Evolutionary conservation across 805 yeast species (phyloP), one percentile per base, ranked within the genome.

Genomic region (Soucietia sequanensis): DNA sequence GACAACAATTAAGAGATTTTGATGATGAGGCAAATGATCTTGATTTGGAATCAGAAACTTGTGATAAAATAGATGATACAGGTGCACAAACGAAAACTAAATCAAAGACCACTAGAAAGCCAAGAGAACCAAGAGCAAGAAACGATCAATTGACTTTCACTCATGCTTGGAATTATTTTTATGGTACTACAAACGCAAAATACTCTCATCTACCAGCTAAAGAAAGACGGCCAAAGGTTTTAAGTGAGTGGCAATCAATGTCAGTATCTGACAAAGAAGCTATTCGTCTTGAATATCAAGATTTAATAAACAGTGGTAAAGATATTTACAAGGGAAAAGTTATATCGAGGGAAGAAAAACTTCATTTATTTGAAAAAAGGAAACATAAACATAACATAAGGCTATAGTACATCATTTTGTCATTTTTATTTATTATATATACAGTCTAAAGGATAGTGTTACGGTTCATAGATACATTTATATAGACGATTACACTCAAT

Each of bases 141-240:
- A 54, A 25, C n/a, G n/a, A n/a, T n/a, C n/a, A n/a, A n/a, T 38
- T 62, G 21, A 54, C 56, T 10, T 44, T 50, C 38, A 54, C 54
- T 16, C 57, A 63, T 35, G 68, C 68, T 1, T 63, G 68, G 66
- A 63, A 64, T 47, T 63, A 60, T 37, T 63, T 41, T 41, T 38
- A 50, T 40, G 38, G 52, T 20, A 17, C 46, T 19, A 45, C 31
- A 23, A 51, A 47, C 30, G 40, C 47, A 10, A 27, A 42, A 20
- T 43, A 35, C 30, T 29, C 26, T 10, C 41, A 36, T 28, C 23
- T 36, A 16, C 30, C 32, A 11, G 31, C 25, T 18, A 28, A 27
- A 29, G 37, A 46, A 36, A 30, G 43, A 33, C 28, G 49, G 20
- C 43, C 16, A 14, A 38, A 41, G 21, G 33, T 46, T 8, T 34